Evolutionary conservation across 306 rosid genomes (phyloP).

Genomic region (Gastrolobium villosum): DNA sequence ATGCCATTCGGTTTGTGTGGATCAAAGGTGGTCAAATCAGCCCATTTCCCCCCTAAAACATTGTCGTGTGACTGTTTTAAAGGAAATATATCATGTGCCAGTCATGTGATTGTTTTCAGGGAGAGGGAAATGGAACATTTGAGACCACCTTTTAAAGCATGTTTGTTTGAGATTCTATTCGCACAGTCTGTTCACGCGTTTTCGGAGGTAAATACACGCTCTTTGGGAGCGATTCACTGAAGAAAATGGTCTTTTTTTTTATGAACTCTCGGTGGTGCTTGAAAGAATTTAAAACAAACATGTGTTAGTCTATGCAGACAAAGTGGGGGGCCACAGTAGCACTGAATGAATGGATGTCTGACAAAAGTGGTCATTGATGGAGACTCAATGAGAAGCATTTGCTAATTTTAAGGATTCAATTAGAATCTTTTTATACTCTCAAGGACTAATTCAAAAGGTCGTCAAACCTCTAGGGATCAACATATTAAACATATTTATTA

Average conservation of each 20-base stretch:
- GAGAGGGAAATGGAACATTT: conserved; percentile 18
- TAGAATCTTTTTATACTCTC: background rate
- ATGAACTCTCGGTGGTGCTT: background rate
- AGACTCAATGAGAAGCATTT: background rate
- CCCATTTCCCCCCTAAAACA: background rate
- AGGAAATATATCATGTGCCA: background rate
- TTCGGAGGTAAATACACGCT: background rate
- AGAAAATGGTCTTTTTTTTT: background rate
- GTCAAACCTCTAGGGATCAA: conserved; percentile 3
- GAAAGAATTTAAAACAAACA: background rate
- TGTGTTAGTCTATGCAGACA: conserved; percentile 27
- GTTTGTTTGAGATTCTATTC: conserved; percentile 10
- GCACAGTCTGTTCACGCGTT: background rate
- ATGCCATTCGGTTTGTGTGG: conserved; percentile 7
- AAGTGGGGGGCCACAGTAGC: background rate
- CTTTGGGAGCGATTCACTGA: background rate
- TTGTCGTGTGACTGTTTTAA: background rate
- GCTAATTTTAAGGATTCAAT: conserved; percentile 6
- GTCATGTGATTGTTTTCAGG: background rate
- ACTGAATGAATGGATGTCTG: conserved; percentile 30
- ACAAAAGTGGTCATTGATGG: background rate
- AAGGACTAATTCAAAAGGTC: background rate
- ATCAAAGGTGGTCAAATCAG: conserved; percentile 11
- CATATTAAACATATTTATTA: background rate
- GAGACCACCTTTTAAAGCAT: conserved; percentile 2